phyloP scores from a whole-genome alignment of 768 basidiomycete genomes.

The Amanita subjunquillea region DNA sequence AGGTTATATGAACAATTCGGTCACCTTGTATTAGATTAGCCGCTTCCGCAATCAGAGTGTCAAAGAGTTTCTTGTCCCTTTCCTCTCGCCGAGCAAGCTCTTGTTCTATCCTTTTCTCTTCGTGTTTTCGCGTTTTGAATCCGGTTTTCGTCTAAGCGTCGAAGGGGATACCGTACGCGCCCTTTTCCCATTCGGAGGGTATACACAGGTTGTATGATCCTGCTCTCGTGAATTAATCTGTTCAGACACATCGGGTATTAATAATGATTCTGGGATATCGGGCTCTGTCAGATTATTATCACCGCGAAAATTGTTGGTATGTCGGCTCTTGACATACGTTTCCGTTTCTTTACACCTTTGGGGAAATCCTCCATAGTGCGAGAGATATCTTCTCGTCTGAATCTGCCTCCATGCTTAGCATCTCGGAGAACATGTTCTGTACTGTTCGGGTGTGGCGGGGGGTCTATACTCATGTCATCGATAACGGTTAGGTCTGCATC shows the following conservation, averaged over 20 bases:
- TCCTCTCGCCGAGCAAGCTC: slow-evolving; percentile 26
- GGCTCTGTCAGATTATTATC: not conserved
- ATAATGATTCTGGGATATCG: not conserved
- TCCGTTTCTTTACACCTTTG: not conserved
- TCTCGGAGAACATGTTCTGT: too few species aligned
- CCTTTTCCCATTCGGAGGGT: slow-evolving; percentile 31
- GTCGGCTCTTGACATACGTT: not conserved
- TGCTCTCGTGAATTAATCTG: not conserved
- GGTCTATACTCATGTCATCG: slow-evolving; percentile 39
- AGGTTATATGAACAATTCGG: not conserved
- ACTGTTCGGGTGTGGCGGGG: slow-evolving; percentile 12
- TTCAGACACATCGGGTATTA: not conserved
- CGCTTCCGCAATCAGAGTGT: not conserved
- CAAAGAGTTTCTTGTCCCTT: slow-evolving; percentile 22
- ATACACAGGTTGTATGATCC: slow-evolving; percentile 10
- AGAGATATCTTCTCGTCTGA: not conserved
- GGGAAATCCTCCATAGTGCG: not conserved
- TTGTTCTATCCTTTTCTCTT: slow-evolving; percentile 28
- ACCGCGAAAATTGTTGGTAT: not conserved
- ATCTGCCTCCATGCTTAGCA: not conserved
- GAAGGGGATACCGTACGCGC: slow-evolving; percentile 39
- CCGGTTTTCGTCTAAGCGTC: slow-evolving; percentile 23
- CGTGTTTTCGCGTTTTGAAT: slow-evolving; percentile 29
- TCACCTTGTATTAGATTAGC: not conserved
- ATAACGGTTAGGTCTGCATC: slow-evolving; percentile 35